Evolutionary conservation across 257 asterid species (phyloP), one percentile per base, ranked within the genome.

Genomic region (Echites panduratus): DNA sequence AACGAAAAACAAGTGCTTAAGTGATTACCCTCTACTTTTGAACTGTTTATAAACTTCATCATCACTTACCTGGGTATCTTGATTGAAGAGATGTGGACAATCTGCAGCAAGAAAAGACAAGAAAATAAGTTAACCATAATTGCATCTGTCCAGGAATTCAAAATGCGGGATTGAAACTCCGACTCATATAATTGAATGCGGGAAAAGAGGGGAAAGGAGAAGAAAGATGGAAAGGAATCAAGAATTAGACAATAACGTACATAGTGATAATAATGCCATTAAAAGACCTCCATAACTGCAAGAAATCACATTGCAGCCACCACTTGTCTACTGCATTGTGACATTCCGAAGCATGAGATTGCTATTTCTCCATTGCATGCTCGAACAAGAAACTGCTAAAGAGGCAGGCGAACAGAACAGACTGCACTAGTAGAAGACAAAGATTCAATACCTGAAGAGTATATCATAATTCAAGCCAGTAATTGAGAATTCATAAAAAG

Each of bases 221-320:
- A n/a, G n/a, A 71, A 50, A 11, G 49, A 45, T n/a, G 49, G 58
- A n/a, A n/a, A n/a, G n/a, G n/a, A 44, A 29, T 20, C 48, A 52
- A 57, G 53, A 75, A 71, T 32, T 11, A 78, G 71, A 64, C 35
- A 12, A 66, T 75, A 62, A 44, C 88, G 43, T 90, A 95, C 99
- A 80, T 79, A 5, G 97, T 72, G 72, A 85, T 78, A 66, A 95
- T 95, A 86, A 81, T 90, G 77, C 97, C 97, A 64, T 95, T 95
- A 49, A 88, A 71, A 78, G 85, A 64, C 99, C 98, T 66, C 84
- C 78, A 78, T 95, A 95, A 82, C 79, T 83, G 81, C 99, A 95
- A 74, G 99, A 81, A 72, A 98, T 95, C 75, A 95, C 94, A 50
- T 89, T 91, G 92, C 99, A 95, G 35, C 99, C 99, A 59, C 81